These are phyloP conservation scores for Vitis amurensis DNA, from an alignment of 164 flowering plant species.

Conservation along the genomic window DNA sequence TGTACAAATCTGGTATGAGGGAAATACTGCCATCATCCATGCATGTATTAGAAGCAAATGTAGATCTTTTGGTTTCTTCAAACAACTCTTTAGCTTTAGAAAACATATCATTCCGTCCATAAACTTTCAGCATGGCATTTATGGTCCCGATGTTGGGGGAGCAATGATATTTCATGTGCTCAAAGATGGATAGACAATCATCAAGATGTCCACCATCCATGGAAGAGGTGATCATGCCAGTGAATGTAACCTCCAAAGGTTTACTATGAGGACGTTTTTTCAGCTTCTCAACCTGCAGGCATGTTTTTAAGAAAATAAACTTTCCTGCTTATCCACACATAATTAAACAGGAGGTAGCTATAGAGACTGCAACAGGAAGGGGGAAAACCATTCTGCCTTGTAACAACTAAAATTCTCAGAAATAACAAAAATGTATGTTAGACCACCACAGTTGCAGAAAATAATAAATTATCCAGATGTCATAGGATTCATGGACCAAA, in stretches of 20 bases:
- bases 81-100: conserved; percentile 73
- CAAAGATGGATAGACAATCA: conserved; percentile 66
- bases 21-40: conserved; percentile 6
- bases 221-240: conserved; percentile 85
- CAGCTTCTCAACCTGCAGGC: conserved; percentile 77
- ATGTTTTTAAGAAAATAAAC: conserved; percentile 1
- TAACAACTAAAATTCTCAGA: too few relatives aligned
- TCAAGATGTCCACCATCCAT: conserved; percentile 78
- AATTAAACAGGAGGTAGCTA: neutral
- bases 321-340: neutral
- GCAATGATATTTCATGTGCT: conserved; percentile 57
- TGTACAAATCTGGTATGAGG: conserved; percentile 55
- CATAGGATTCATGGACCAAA: too few relatives aligned
- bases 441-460: too few relatives aligned
- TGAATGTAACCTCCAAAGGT: conserved; percentile 80
- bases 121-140: conserved; percentile 84
- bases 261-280: conserved; percentile 47
- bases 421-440: too few relatives aligned
- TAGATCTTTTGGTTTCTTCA: conserved; percentile 48
- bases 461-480: too few relatives aligned
- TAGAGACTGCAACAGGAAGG: neutral
- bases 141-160: conserved; percentile 76
- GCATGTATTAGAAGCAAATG: conserved; percentile 6
- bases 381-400: neutral
- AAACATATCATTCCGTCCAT: conserved; percentile 80